Evolutionary conservation across 2,329 filamentous ascomycete species (phyloP).

Genomic region (Fusarium equiseti): DNA sequence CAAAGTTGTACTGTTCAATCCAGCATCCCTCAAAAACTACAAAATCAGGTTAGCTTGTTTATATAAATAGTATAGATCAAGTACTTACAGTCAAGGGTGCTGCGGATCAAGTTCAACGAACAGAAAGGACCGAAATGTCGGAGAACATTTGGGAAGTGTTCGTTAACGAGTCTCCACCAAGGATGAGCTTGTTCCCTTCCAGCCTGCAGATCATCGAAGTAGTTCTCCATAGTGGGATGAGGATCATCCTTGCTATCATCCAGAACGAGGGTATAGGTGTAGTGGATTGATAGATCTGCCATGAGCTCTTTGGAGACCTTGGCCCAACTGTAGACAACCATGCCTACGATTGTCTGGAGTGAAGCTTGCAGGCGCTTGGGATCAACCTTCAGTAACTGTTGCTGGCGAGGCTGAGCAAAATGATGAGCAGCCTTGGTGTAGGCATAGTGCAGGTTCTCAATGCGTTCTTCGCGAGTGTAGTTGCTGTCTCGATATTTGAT

Average conservation of each 20-base stretch:
- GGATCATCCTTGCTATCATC: not conserved
- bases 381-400: not conserved
- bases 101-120: not conserved
- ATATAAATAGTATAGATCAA: fast-evolving
- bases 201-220: not conserved
- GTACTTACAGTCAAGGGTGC: not conserved
- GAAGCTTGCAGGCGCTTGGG: not conserved
- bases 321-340: slow-evolving; percentile 1
- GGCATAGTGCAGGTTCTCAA: not conserved
- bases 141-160: not conserved
- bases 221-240: not conserved
- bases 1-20: slow-evolving; percentile 3
- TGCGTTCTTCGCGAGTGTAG: not conserved
- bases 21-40: not conserved
- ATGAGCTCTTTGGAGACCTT: not conserved
- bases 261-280: not conserved
- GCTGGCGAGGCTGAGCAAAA: not conserved
- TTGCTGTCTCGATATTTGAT: not conserved
- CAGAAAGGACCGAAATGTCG: not conserved
- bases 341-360: not conserved
- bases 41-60: not conserved
- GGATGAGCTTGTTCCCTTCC: not conserved
- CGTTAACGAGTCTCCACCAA: not conserved
- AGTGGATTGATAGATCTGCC: not conserved
- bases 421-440: not conserved